These are phyloP conservation scores for Sutorius eximius DNA, from an alignment of 1,284 basidiomycete species.

Conservation along the genomic window DNA sequence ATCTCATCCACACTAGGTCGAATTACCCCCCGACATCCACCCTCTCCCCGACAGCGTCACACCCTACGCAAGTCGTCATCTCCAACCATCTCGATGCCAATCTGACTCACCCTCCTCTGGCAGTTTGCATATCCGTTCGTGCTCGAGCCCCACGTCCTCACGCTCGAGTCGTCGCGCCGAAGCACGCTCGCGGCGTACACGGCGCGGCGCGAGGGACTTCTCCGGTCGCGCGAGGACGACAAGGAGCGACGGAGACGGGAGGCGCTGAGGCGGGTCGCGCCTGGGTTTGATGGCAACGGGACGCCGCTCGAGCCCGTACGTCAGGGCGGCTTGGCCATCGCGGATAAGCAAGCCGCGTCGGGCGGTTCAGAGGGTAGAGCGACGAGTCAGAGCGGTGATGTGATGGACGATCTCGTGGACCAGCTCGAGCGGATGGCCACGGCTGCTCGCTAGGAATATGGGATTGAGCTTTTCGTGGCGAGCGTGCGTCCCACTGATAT, in stretches of 20 bases:
- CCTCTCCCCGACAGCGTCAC: conserved; percentile 87
- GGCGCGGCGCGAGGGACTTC: conserved; percentile 65
- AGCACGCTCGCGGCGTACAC: conserved; percentile 64
- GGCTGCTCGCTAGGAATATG: not conserved
- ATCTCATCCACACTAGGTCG: conserved; percentile 51
- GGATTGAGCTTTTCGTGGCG: not conserved
- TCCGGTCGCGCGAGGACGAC: conserved; percentile 72
- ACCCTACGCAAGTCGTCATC: conserved; percentile 66
- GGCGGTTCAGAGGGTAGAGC: not conserved
- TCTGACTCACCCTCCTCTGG: not conserved
- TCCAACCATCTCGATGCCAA: not conserved
- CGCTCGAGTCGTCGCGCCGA: conserved; percentile 67
- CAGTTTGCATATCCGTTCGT: conserved; percentile 95
- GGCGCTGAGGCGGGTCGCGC: conserved; percentile 69
- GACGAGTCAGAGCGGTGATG: conserved; percentile 40
- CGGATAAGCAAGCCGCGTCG: not conserved
- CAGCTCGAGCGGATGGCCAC: conserved; percentile 53
- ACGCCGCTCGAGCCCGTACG: conserved; percentile 58
- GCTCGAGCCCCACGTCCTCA: conserved; percentile 80
- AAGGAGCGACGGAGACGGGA: conserved; percentile 77
- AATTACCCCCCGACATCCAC: conserved; percentile 86
- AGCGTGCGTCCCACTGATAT: not conserved
- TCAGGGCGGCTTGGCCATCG: conserved; percentile 1
- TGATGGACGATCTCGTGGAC: conserved; percentile 82
- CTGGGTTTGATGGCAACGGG: conserved; percentile 66